A percentile compares a stretch with the other conserved stretches of the same genome.
These are phyloP conservation scores for Sporisorium iseilematis-ciliati DNA, from an alignment of 1,284 basidiomycete genomes.

Conservation along the genomic window DNA sequence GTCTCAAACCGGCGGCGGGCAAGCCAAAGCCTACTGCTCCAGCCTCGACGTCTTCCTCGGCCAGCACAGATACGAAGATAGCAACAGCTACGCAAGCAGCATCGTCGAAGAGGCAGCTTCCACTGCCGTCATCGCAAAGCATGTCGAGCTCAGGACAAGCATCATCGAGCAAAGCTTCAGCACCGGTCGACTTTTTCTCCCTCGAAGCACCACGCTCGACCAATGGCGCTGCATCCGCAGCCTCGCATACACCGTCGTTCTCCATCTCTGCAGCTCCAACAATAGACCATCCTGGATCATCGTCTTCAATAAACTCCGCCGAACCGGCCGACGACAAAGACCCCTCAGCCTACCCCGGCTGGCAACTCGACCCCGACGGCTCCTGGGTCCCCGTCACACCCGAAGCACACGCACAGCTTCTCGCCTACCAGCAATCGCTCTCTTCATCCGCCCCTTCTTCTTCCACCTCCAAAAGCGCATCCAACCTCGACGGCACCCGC, in stretches of 20 bases:
- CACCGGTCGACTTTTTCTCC: slow-evolving; percentile 49
- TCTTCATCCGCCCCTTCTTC: slow-evolving; percentile 1
- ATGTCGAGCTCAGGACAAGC: not conserved
- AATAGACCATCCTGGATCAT: slow-evolving; percentile 20
- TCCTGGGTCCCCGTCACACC: slow-evolving; percentile 67
- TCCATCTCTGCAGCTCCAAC: slow-evolving; percentile 56
- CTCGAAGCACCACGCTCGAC: slow-evolving; percentile 11
- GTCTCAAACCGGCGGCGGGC: slow-evolving; percentile 50
- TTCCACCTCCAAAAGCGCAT: slow-evolving; percentile 7
- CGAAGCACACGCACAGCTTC: slow-evolving; percentile 61
- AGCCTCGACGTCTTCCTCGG: not conserved
- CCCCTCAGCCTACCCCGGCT: slow-evolving; percentile 53
- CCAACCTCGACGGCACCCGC: slow-evolving; percentile 45
- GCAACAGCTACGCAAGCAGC: too few relatives aligned
- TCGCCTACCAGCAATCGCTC: slow-evolving; percentile 40
- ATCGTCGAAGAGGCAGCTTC: not conserved
- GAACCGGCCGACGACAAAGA: not conserved
- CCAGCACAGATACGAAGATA: not conserved
- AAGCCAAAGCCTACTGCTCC: slow-evolving; percentile 13
- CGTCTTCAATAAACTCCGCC: not conserved
- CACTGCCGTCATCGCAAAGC: not conserved
- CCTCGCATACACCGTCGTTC: slow-evolving; percentile 5
- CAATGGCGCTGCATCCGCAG: slow-evolving; percentile 3
- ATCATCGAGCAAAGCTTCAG: slow-evolving; percentile 12
- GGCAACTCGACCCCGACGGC: slow-evolving; percentile 67